A percentile compares a stretch with the other conserved stretches of the same genome.
Evolutionary conservation across 1,284 basidiomycete genomes (phyloP).

Genomic region (Cutaneotrichosporon sp.): DNA sequence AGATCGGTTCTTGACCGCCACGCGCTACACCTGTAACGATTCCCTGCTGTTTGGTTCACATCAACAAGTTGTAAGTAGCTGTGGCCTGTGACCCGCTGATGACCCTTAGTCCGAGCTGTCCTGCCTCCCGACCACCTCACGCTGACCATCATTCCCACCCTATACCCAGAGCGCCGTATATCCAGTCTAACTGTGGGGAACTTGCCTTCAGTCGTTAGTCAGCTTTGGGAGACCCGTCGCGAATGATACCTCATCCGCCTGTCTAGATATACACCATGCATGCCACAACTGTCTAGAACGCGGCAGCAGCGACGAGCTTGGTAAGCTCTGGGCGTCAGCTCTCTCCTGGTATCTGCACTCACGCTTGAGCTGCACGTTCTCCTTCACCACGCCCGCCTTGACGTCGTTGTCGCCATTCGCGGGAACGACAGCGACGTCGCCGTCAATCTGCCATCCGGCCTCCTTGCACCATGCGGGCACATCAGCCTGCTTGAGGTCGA

Average conservation of each 20-base stretch:
- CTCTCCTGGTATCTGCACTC: conserved; percentile 46
- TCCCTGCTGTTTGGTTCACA: no score
- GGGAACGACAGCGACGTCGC: conserved; percentile 65
- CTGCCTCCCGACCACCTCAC: no score
- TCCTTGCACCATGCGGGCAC: conserved; percentile 60
- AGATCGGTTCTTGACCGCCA: background rate
- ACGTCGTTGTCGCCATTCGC: conserved; percentile 92
- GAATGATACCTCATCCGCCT: no score
- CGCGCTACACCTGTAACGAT: background rate
- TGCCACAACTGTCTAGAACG: conserved; percentile 26
- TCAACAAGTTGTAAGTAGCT: no score
- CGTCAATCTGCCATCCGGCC: conserved; percentile 70
- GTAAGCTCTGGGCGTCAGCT: conserved; percentile 59
- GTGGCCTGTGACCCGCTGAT: no score
- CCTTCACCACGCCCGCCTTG: conserved; percentile 87
- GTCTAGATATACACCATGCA: conserved; percentile 15
- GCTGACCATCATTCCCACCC: no score
- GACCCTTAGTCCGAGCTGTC: no score
- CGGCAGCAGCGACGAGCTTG: conserved; percentile 64
- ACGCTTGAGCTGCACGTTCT: conserved; percentile 84
- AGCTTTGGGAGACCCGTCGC: no score
- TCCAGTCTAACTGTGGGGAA: no score
- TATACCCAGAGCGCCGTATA: no score
- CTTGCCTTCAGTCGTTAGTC: no score
- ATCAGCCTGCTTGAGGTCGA: conserved; percentile 53